Evolutionary conservation across 768 basidiomycete species (phyloP), one percentile per base, ranked within the genome.

Genomic region (Hydnomerulius pinastri): DNA sequence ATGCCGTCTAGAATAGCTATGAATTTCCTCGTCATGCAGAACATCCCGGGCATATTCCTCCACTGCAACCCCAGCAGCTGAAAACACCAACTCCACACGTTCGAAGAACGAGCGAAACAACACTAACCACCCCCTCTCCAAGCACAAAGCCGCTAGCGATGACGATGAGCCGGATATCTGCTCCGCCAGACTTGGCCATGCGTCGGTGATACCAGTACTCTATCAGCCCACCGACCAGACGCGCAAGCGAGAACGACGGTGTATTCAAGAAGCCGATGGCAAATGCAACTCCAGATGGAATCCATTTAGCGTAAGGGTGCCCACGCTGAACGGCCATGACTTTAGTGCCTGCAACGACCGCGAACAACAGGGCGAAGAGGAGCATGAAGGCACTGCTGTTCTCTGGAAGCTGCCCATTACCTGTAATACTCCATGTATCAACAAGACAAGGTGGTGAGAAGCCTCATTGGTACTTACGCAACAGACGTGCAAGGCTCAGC

Each of bases 181-280:
- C 74, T 23, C 71, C 70, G 51, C 80, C 77, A 13, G 63, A 58
- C 53, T 75, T 80, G 21, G 76, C 73, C 60, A 74, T 70, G 30
- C 74, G 71, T 21, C 71, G 78, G 53, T 82, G 78, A 60, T 86
- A 92, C 23, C 81, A 63, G 59, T 86, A 82, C 59, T 96, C 93
- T 56, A 90, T 69, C 54, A 90, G 65, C 3, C 96, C 96, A 30
- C 96, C 96, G 47, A 96, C 77, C 25, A 98, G 75, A 44, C 96
- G 83, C 1, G 96, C 93, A 50, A 98, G 78, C 6, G 92, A 91
- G 73, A 98, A 98, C 4, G 88, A 90, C 3, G 96, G 96, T 0
- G 94, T 92, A 63, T 98, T 98, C 61, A 98, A 74, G 69, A 98
- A 97, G 0, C 96, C 93, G 50, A 97, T 90, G 5, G 93, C 93